A percentile compares a stretch with the other conserved stretches of the same genome.
These are phyloP conservation scores for Pythium monospermum DNA, from an alignment of 352 stramenopile genomes.

Conservation along the genomic window DNA sequence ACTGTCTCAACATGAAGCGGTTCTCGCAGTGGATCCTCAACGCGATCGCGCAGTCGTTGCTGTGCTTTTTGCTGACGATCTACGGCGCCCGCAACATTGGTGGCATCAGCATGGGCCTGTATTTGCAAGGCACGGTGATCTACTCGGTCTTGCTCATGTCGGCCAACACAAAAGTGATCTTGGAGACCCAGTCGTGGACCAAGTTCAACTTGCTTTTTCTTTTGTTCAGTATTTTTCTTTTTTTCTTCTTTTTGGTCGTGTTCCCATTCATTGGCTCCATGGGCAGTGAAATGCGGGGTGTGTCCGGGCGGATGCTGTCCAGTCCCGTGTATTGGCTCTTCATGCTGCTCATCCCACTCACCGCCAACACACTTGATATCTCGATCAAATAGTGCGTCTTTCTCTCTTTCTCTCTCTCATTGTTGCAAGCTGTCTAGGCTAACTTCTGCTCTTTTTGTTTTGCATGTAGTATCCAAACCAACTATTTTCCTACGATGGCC, in stretches of 20 bases:
- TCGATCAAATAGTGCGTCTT: conserved; percentile 56
- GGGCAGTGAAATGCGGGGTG: conserved; percentile 46
- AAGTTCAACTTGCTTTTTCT: conserved; percentile 59
- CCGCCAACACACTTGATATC: conserved; percentile 56
- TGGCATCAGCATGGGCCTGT: conserved; percentile 34
- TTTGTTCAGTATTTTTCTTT: conserved; percentile 49
- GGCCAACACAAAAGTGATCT: conserved; percentile 66
- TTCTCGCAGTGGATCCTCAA: conserved; percentile 65
- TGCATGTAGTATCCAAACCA: conserved; percentile 35
- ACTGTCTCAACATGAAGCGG: conserved; percentile 55
- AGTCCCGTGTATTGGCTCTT: conserved; percentile 68
- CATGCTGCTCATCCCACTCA: conserved; percentile 57
- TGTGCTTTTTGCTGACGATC: conserved; percentile 58
- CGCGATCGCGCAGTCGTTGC: conserved; percentile 54
- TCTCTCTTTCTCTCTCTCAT: conserved; percentile 1
- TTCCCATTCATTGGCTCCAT: conserved; percentile 49
- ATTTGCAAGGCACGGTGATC: conserved; percentile 61
- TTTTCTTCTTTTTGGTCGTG: conserved; percentile 58
- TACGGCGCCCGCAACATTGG: conserved; percentile 34
- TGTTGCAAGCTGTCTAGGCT: too few species aligned
- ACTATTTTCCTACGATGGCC: conserved; percentile 64
- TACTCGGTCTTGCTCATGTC: conserved; percentile 75
- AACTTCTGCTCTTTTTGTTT: conserved; percentile 2
- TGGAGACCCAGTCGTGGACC: conserved; percentile 77
- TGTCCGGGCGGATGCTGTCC: conserved; percentile 46